Percentiles rank a stretch among this genome's conserved stretches.
Evolutionary conservation across 257 asterid genomes (phyloP).

Genomic region (Fraxinus excelsior): DNA sequence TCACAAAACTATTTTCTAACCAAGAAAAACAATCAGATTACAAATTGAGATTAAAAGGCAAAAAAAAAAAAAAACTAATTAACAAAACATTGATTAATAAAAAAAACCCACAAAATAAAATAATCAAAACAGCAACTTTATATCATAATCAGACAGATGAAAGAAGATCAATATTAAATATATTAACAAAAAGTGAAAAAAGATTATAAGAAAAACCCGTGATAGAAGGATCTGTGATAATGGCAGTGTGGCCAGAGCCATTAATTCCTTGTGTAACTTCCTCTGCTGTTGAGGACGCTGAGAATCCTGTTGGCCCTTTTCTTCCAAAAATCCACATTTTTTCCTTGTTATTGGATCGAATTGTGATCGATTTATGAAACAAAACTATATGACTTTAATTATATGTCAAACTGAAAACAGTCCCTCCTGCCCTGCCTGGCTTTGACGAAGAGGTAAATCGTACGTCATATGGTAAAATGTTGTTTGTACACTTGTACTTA

Average conservation of each 20-base stretch:
- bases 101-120: conserved; percentile 6
- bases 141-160: background rate
- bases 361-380: background rate
- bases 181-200: background rate
- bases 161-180: background rate
- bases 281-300: conserved; percentile 59
- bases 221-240: conserved; percentile 53
- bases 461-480: too few species aligned
- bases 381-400: background rate
- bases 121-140: conserved; percentile 1
- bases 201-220: background rate
- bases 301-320: conserved; percentile 60
- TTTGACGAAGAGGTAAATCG: too few species aligned
- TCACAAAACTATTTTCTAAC: background rate
- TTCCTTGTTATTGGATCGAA: background rate
- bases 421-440: too few species aligned
- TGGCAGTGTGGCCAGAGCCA: conserved; percentile 63
- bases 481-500: too few species aligned
- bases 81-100: conserved; percentile 3
- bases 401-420: too few species aligned
- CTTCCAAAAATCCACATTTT: conserved; percentile 58
- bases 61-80: too few species aligned
- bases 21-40: background rate
- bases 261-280: conserved; percentile 60
- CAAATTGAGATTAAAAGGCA: too few species aligned